Base-by-base conservation (phyloP, 768 basidiomycete species). In the Dioszegia aurantiaca region DNA sequence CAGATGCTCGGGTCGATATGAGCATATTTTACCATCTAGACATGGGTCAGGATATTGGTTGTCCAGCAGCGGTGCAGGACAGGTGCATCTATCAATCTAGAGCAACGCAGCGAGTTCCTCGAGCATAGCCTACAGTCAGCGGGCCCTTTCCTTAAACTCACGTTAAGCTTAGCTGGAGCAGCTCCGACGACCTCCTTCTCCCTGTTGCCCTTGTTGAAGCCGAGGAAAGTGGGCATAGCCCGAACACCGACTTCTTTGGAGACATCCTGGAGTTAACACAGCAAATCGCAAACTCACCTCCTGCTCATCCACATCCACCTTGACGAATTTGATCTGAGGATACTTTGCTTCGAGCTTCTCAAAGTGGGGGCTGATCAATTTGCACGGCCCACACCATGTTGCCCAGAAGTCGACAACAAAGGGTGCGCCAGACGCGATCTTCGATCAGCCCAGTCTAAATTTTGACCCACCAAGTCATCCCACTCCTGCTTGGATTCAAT, bases 201-300 rank as follows among this genome's bases (percentile, higher is more conserved):
- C 55, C 67, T 69, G 39, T 74, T 47, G n/a, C 77, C 78, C 45
- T 72, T 68, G 59, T 72, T 67, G 69, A 75, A 73, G 36, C 75
- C 75, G 28, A 72, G 57, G 65, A 80, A 80, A 4, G 79, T 80
- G 6, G 79, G 79, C 79, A 80, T 80, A 36, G 76, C 73, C 33
- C 67, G 56, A 58, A 79, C 71, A 10, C 54, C 59, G 40, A 68
- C 69, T 23, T 69, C 65, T 30, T 69, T 37, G 21, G 76, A 70
- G 58, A 79, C 63, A 36, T 78, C 74, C 71, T 76, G 40, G n/a
- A n/a, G 19, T 14, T 19, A 12, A 46, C 52, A 9, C n/a, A n/a
- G 40, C 28, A 19, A 41, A 17, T 42, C 21, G 51, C 42, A 31
- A 23, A 72, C 73, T 56, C 61, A 75, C 70, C 42, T 64, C 67